These are phyloP conservation scores for Hondaea fermentalgiana DNA, from an alignment of 108 stramenopile genomes.

Conservation along the genomic window DNA sequence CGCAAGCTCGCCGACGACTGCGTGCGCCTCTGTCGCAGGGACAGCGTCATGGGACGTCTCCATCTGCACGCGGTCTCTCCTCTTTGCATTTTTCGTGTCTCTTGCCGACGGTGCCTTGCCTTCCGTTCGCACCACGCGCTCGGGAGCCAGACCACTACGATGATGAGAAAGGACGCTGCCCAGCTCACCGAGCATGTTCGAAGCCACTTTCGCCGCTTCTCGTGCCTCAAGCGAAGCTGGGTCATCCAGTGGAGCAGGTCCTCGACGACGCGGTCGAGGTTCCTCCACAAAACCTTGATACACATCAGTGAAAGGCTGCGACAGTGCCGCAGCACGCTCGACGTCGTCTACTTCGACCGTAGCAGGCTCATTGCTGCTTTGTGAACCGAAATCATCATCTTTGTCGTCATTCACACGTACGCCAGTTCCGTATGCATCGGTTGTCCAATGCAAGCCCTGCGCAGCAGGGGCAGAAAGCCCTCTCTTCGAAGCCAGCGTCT, in stretches of 20 bases:
- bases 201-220: not conserved
- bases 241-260: not conserved
- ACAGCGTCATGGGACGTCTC: not conserved
- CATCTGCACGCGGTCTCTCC: not conserved
- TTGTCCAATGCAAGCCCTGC: no score
- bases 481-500: no score
- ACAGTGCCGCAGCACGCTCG: not conserved
- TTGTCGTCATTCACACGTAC: no score
- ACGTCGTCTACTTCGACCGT: not conserved
- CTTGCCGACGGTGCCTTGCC: not conserved
- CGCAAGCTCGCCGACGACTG: not conserved
- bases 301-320: not conserved
- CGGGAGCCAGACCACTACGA: not conserved
- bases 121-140: not conserved
- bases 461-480: no score
- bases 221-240: not conserved
- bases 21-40: not conserved
- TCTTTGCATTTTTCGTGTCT: not conserved
- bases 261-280: not conserved
- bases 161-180: not conserved
- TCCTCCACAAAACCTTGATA: not conserved
- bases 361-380: not conserved
- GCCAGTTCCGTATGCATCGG: no score
- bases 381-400: not conserved
- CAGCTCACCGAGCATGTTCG: not conserved